These are phyloP conservation scores for Cynara cardunculus DNA, from an alignment of 129 eudicot species.

Conservation along the genomic window DNA sequence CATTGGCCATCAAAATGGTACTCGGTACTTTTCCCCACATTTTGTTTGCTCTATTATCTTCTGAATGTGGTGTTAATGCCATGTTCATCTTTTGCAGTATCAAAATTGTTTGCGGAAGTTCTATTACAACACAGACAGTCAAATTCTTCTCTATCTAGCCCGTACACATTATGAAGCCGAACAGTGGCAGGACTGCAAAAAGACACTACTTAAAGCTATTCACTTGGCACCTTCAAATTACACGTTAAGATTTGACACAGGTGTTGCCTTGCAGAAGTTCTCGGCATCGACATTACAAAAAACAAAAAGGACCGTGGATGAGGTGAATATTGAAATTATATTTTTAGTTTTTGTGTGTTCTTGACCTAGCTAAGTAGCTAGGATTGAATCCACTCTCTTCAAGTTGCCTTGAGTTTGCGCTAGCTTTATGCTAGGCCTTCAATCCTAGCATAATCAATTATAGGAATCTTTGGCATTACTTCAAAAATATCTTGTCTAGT, in stretches of 20 bases:
- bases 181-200: slow-evolving; percentile 96
- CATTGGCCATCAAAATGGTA: slow-evolving; percentile 93
- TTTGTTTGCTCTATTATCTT: background rate
- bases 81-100: slow-evolving; percentile 59
- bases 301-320: slow-evolving; percentile 78
- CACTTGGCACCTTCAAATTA: slow-evolving; percentile 96
- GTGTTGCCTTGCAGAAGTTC: slow-evolving; percentile 89
- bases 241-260: slow-evolving; percentile 80
- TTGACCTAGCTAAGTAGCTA: background rate
- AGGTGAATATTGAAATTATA: slow-evolving; percentile 47
- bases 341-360: background rate
- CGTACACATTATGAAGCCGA: slow-evolving; percentile 97
- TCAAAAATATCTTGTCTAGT: background rate
- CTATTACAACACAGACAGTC: slow-evolving; percentile 78
- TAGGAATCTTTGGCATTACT: background rate
- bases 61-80: background rate
- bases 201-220: slow-evolving; percentile 84
- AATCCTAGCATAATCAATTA: background rate
- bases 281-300: slow-evolving; percentile 92
- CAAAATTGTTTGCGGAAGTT: slow-evolving; percentile 93
- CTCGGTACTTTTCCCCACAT: background rate
- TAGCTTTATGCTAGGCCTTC: background rate
- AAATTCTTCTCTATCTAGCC: slow-evolving; percentile 84
- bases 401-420: background rate
- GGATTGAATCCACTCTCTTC: background rate